Evolutionary conservation across 2,329 filamentous ascomycete species (phyloP).

Genomic region (Volutella citrinella): DNA sequence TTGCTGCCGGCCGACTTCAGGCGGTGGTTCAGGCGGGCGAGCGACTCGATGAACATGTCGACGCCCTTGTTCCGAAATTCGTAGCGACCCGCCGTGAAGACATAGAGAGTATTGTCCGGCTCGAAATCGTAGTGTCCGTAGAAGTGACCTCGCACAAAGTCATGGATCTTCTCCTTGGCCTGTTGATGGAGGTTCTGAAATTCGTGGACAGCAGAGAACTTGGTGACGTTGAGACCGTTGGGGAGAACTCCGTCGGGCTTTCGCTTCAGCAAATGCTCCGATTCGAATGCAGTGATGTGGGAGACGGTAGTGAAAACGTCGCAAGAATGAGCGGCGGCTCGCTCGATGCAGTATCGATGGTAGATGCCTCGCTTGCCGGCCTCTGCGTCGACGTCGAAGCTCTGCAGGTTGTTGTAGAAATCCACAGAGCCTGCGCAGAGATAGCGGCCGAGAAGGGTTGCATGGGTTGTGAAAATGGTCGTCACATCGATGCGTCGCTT

Average conservation of each 20-base stretch:
- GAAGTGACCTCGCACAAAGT: constrained; percentile 97
- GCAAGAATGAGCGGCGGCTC: constrained; percentile 83
- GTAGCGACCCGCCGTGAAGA: constrained; percentile 96
- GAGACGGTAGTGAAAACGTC: constrained; percentile 99
- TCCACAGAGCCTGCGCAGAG: constrained; percentile 96
- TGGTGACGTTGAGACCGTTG: constrained; percentile 94
- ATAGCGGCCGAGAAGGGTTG: constrained; percentile 90
- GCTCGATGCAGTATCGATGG: constrained; percentile 97
- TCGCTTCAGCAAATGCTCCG: constrained; percentile 93
- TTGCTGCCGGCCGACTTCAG: constrained; percentile 84
- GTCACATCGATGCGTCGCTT: constrained; percentile 94
- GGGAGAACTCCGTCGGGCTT: constrained; percentile 96
- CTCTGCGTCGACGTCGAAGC: constrained; percentile 94
- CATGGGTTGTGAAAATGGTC: constrained; percentile 98
- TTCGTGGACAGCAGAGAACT: constrained; percentile 97
- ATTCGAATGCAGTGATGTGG: constrained; percentile 97
- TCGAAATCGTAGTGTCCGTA: constrained; percentile 98
- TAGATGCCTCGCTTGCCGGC: constrained; percentile 98
- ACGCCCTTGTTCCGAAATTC: constrained; percentile 98
- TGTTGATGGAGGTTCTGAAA: constrained; percentile 98
- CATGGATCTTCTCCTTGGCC: constrained; percentile 96
- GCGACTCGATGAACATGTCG: constrained; percentile 98
- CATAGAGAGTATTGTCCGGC: constrained; percentile 92
- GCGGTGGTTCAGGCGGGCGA: constrained; percentile 90
- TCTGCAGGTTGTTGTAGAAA: constrained; percentile 98